A percentile compares a stretch with the other conserved stretches of the same genome.
Evolutionary conservation across 2,329 filamentous ascomycete genomes (phyloP).

Genomic region (Tolypocladium tundrense): DNA sequence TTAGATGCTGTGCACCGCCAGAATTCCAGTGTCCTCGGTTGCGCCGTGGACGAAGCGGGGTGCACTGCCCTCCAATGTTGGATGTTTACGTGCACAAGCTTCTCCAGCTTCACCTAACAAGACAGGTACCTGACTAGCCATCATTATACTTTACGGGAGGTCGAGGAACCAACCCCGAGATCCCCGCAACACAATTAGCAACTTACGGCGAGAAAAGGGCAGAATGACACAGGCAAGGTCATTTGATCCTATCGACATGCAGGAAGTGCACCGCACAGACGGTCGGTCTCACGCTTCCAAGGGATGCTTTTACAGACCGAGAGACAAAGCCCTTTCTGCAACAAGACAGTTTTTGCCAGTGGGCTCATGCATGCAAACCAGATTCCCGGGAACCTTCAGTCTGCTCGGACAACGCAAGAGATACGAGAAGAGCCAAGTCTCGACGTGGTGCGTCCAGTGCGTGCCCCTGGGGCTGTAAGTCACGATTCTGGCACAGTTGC

Average conservation of each 20-base stretch:
- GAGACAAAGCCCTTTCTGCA: neutral
- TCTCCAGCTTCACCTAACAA: neutral
- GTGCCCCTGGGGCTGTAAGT: neutral
- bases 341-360: neutral
- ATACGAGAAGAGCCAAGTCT: neutral
- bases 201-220: neutral
- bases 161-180: neutral
- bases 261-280: neutral
- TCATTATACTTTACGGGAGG: no score
- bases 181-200: neutral
- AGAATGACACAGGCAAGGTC: neutral
- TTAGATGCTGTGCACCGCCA: neutral
- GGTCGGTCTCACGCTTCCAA: neutral
- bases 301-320: neutral
- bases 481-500: neutral
- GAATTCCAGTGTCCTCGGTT: neutral
- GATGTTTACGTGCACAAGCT: neutral
- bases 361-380: neutral
- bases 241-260: neutral
- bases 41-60: neutral
- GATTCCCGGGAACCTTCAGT: neutral
- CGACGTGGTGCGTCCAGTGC: neutral
- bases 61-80: neutral
- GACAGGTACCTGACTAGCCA: neutral
- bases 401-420: neutral